A percentile compares a stretch with the other conserved stretches of the same genome.
These are phyloP conservation scores for Aquilaria sinensis DNA, from an alignment of 345 rosid species.

Conservation along the genomic window DNA sequence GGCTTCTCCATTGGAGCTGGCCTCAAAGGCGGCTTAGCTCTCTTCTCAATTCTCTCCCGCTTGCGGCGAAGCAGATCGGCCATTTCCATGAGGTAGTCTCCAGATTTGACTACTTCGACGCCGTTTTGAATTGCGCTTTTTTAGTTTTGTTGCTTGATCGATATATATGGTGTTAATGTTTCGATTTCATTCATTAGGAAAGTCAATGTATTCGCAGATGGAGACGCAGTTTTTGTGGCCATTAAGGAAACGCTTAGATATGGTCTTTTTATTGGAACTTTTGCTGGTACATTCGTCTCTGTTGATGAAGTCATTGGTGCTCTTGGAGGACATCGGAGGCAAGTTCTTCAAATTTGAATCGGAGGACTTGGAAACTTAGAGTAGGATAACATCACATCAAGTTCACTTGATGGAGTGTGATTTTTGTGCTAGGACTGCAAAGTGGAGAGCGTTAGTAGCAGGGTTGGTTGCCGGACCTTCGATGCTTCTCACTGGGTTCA, in stretches of 20 bases:
- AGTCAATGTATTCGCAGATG: constrained; percentile 48
- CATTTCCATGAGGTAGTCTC: constrained; percentile 29
- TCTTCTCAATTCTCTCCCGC: constrained; percentile 70
- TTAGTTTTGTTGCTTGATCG: background rate
- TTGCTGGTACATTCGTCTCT: constrained; percentile 81
- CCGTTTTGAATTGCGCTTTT: background rate
- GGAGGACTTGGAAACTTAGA: background rate
- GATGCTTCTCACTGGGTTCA: constrained; percentile 82
- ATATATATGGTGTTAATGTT: constrained; percentile 4
- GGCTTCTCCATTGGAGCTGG: constrained; percentile 96
- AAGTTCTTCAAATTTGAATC: constrained; percentile 3
- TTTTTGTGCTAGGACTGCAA: constrained; percentile 56
- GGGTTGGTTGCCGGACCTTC: constrained; percentile 94
- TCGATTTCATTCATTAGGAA: constrained; percentile 33
- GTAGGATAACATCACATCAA: background rate
- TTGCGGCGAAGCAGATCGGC: constrained; percentile 54
- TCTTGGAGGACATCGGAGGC: constrained; percentile 75
- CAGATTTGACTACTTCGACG: background rate
- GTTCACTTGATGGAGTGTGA: constrained; percentile 14
- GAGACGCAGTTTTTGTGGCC: constrained; percentile 59
- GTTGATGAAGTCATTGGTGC: constrained; percentile 72
- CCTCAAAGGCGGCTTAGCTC: constrained; percentile 83
- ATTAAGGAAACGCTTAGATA: constrained; percentile 85
- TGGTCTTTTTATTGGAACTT: constrained; percentile 86
- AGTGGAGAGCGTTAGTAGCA: constrained; percentile 84